Evolutionary conservation across 2,329 filamentous ascomycete genomes (phyloP).

Genomic region (Trichoderma sp.): DNA sequence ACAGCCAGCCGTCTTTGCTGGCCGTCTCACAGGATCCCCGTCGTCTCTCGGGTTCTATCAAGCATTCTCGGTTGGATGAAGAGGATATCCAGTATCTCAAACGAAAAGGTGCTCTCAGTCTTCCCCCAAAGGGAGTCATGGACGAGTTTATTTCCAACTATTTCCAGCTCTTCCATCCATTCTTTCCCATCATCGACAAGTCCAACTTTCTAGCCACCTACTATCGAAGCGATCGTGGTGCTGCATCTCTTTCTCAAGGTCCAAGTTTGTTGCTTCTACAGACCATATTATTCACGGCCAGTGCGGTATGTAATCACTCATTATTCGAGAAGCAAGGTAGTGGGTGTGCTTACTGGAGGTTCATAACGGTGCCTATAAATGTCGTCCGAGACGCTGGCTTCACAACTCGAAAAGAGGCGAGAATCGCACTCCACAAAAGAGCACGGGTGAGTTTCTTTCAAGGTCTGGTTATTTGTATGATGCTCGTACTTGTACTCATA

Average conservation of each 20-base stretch:
- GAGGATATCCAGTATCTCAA: conserved; percentile 26
- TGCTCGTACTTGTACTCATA: not conserved
- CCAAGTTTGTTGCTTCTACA: conserved; percentile 14
- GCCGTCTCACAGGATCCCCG: not conserved
- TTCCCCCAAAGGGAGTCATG: conserved; percentile 23
- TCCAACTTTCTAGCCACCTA: conserved; percentile 22
- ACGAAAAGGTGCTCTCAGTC: conserved; percentile 23
- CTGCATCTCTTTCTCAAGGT: not conserved
- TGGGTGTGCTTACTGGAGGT: not conserved
- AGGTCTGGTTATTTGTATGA: too few species aligned
- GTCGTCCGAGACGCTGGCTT: conserved; percentile 12
- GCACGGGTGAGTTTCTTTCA: conserved; percentile 8
- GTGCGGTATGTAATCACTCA: not conserved
- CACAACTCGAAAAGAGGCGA: conserved; percentile 20
- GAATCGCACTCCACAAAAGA: conserved; percentile 22
- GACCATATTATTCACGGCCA: conserved; percentile 12
- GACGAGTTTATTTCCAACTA: conserved; percentile 25
- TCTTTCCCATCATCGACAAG: conserved; percentile 27
- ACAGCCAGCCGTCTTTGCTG: conserved; percentile 1
- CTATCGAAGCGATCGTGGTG: not conserved
- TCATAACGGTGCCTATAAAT: conserved; percentile 4
- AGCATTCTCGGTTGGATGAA: not conserved
- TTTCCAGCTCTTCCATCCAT: conserved; percentile 27
- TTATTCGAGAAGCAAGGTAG: not conserved
- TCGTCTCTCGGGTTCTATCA: not conserved